Evolutionary conservation across 257 asterid species (phyloP), one percentile per base, ranked within the genome.

Genomic region (Cinchona pubescens): DNA sequence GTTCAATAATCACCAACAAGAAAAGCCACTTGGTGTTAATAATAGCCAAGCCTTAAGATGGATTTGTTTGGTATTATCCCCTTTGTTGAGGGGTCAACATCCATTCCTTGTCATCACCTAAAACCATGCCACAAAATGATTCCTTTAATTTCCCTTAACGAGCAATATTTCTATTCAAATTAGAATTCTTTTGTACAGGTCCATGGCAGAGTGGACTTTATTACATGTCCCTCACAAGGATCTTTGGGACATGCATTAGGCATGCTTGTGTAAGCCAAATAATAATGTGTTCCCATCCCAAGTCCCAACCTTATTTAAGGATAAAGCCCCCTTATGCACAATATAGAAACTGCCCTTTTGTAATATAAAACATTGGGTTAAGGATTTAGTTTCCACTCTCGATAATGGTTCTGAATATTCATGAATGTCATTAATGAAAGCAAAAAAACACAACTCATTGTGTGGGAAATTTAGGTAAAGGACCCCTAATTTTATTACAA

Each of bases 71-170:
- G 85, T 79, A 74, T 82, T 83, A 83, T 81, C 86, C 80, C 62
- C 32, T 83, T 77, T 76, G 86, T 83, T 86, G 82, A 83, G 77
- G 72, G 87, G 90, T 86, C 87, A 81, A 75, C 87, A 83, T 86
- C 90, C 82, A 65, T 71, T 70, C 85, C 80, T 72, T 77, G 80
- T 82, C 84, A 81, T 68, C 85, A 79, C 85, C 86, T 83, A 80
- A 83, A 83, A 67, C 75, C 79, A 83, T 76, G 72, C 83, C 83
- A 71, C 56, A 67, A 61, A 60, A 71, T 74, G 77, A 86, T 83
- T 82, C 79, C 69, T 71, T 68, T n/a, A n/a, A n/a, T n/a, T n/a
- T 79, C 78, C 78, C 69, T 61, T 69, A 51, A 71, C 25, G 67
- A n/a, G n/a, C n/a, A 46, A 79, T 48, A 38, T 72, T 66, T 61